Evolutionary conservation across 139 green algal genomes (phyloP), one percentile per base, ranked within the genome.

Genomic region (Coelastrella sp.): DNA sequence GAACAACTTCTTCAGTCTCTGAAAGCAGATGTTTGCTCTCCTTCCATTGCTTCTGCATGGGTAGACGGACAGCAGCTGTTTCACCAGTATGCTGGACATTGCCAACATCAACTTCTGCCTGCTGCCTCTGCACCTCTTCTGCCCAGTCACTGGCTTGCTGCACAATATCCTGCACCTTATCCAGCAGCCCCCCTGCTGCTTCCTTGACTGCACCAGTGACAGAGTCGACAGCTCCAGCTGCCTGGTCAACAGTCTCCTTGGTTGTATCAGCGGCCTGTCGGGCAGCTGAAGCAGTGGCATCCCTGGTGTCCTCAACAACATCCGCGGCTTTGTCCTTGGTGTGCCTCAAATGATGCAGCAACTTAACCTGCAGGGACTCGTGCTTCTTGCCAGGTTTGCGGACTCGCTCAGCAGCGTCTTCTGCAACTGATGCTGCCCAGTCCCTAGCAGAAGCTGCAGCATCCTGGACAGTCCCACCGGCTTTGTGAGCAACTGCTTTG

Each of bases 261-360:
- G n/a, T n/a, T n/a, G n/a, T n/a, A n/a, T n/a, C n/a, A n/a, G n/a
- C n/a, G n/a, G n/a, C n/a, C n/a, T n/a, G n/a, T n/a, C n/a, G n/a
- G n/a, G n/a, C n/a, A n/a, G n/a, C n/a, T n/a, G n/a, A n/a, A n/a
- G n/a, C n/a, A n/a, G n/a, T n/a, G n/a, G n/a, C n/a, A n/a, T n/a
- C n/a, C n/a, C n/a, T n/a, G n/a, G n/a, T n/a, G n/a, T n/a, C n/a
- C n/a, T n/a, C n/a, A n/a, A n/a, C n/a, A n/a, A n/a, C n/a, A n/a
- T n/a, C n/a, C n/a, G n/a, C n/a, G 32, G 17, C 66, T 38, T 9
- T 9, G 11, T 57, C 45, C 11, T 13, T 19, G 15, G 60, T 35
- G 19, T 78, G n/a, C 69, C 37, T 37, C 6, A 27, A 37, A 37
- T 32, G 69, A 41, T 78, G 69, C 69, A 78, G 37, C 38, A 59